Evolutionary conservation across 805 yeast species (phyloP), one percentile per base, ranked within the genome.

Genomic region (Candida tibetensis): DNA sequence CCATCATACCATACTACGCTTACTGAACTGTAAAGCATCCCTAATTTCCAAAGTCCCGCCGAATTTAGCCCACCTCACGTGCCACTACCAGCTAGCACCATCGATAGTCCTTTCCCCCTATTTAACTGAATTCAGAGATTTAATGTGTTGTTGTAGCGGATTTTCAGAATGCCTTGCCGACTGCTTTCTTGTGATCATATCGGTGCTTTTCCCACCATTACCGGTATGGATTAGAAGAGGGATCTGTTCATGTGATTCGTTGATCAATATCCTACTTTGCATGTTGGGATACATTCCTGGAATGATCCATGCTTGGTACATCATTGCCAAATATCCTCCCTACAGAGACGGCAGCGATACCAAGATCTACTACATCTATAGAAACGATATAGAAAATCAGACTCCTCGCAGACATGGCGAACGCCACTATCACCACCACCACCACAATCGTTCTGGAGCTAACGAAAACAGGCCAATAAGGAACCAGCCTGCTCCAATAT

Each of bases 211-310:
- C 53, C 93, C 95, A 2, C 93, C 93, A 0, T 65, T 84, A 9
- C 85, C 90, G 0, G 89, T 85, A 8, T 60, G 79, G 57, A 68
- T 82, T 26, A 70, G 88, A 52, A 64, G 79, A 33, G 93, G 93
- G 1, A 37, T 75, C 12, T 79, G 77, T 48, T 67, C 82, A 2
- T 53, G 64, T 23, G 85, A 83, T 47, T 63, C 77, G 12, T 41
- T 67, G 22, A 55, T 75, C 17, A 62, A 69, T 37, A 54, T 74
- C 17, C 32, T 70, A 18, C 62, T 76, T 32, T 71, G 73, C 30
- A 31, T 72, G 17, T 54, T 75, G 23, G 79, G 78, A 2, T 76
- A 72, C 46, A 42, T 76, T 28, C 78, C 79, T 1, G 81, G 80
- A 1, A 53, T 74, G 30, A 55, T 73, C 16, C 79, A 74, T 49